Base-by-base conservation (phyloP, 164 flowering plant species). In the Liquidambar formosana region DNA sequence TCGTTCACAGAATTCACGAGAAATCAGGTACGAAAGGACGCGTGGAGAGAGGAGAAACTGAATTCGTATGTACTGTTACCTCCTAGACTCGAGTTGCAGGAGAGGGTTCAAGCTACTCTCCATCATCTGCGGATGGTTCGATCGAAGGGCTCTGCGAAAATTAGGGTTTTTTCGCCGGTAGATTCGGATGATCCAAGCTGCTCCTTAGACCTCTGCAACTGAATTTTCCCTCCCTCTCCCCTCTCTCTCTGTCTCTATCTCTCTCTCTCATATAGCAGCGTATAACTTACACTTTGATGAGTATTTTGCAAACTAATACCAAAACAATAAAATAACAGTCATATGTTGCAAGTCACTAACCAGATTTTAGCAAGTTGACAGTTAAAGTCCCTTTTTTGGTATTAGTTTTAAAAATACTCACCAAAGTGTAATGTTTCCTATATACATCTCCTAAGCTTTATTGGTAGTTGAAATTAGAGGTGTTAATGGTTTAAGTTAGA, bases 51-150 rank as follows among this genome's bases (percentile, higher is more conserved):
- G 47, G 14, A 62, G 10, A 51, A 9, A 1, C 10, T 61, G n/a
- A n/a, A 48, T 43, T 52, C 11, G 48, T n/a, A 58, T 6, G 19
- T 19, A 8, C 5, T 54, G 18, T 13, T 77, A 78, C 84, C 84
- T 78, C 64, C 52, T 73, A 4, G 72, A 63, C 11, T 75, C 75
- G 71, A 73, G 25, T 43, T 61, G 57, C 63, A 63, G 70, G 74
- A 64, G 69, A 74, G 69, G 63, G 64, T 60, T 64, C 49, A 67
- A 63, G 72, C 41, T 70, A 67, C 51, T 63, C 62, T 75, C 81
- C 81, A 67, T 25, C 84, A 81, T 81, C 57, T 63, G 25, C 73
- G 74, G 66, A 25, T n/a, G 12, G 59, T 27, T 12, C 33, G 22
- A 65, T 23, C 21, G 54, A 53, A 53, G 47, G 38, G 21, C 59